Evolutionary conservation across 2,329 filamentous ascomycete species (phyloP).

Genomic region (Calycina herbarum): DNA sequence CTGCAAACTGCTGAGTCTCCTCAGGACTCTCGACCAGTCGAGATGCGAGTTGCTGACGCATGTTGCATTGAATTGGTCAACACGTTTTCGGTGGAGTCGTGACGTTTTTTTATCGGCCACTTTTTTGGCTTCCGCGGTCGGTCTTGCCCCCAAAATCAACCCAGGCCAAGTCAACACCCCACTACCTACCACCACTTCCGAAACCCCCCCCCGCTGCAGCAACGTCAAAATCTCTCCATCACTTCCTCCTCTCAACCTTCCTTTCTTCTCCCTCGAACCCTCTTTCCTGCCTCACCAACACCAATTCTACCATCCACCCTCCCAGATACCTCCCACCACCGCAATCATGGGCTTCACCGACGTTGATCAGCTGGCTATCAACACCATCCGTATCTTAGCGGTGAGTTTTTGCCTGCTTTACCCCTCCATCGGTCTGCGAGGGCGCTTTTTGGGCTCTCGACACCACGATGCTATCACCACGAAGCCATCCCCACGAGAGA

Average conservation of each 20-base stretch:
- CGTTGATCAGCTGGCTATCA: conserved; percentile 86
- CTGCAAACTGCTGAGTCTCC: conserved; percentile 7
- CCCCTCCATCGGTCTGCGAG: conserved; percentile 38
- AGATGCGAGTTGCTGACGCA: conserved; percentile 10
- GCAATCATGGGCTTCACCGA: conserved; percentile 80
- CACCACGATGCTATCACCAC: not conserved
- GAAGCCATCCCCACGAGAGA: not conserved
- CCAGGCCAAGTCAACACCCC: conserved; percentile 1
- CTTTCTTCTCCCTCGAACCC: not conserved
- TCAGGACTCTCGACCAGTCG: conserved; percentile 8
- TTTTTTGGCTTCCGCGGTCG: conserved; percentile 1
- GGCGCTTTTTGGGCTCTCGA: not conserved
- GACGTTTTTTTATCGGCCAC: conserved; percentile 1
- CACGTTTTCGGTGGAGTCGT: not conserved
- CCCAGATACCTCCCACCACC: conserved; percentile 12
- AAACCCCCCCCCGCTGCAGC: not conserved
- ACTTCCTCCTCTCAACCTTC: not conserved
- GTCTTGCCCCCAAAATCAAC: not conserved
- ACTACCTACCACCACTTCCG: not conserved
- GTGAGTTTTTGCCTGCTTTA: conserved; percentile 60
- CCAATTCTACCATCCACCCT: not conserved
- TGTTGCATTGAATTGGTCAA: not conserved
- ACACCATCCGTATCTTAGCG: conserved; percentile 95
- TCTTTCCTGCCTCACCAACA: not conserved
- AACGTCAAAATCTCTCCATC: conserved; percentile 1